phyloP scores from a whole-genome alignment of 768 basidiomycete genomes.

The Paxillus ammoniavirescens region DNA sequence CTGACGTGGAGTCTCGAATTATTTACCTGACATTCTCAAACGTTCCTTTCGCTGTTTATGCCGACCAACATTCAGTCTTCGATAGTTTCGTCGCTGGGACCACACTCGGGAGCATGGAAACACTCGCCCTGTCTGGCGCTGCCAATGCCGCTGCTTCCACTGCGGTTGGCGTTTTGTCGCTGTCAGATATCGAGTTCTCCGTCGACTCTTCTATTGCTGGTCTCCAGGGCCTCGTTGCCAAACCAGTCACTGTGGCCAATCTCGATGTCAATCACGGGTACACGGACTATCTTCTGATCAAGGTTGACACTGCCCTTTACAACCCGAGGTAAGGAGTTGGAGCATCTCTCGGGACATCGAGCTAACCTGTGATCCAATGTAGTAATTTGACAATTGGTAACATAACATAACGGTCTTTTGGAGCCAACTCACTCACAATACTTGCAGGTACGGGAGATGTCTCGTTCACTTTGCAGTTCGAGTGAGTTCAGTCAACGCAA shows the following conservation, averaged over 20 bases:
- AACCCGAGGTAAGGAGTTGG: slow-evolving; percentile 54
- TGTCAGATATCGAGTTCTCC: slow-evolving; percentile 56
- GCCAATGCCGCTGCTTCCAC: slow-evolving; percentile 59
- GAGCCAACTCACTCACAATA: slow-evolving; percentile 34
- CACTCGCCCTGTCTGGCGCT: slow-evolving; percentile 51
- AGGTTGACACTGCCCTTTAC: slow-evolving; percentile 54
- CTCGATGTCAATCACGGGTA: slow-evolving; percentile 71
- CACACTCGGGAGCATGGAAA: slow-evolving; percentile 45
- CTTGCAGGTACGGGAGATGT: slow-evolving; percentile 62
- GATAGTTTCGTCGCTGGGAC: slow-evolving; percentile 61
- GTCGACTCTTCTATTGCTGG: slow-evolving; percentile 60
- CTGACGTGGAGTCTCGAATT: slow-evolving; percentile 60
- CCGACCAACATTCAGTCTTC: slow-evolving; percentile 49
- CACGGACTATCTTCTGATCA: slow-evolving; percentile 66
- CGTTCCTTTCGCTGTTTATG: slow-evolving; percentile 58
- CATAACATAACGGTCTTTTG: background rate
- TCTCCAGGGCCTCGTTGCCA: slow-evolving; percentile 59
- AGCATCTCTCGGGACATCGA: background rate
- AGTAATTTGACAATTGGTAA: slow-evolving; percentile 40
- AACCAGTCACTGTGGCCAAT: slow-evolving; percentile 52
- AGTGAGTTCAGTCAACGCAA: slow-evolving; percentile 33
- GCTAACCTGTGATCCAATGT: slow-evolving; percentile 1
- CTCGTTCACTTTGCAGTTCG: slow-evolving; percentile 55
- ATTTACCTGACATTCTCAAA: slow-evolving; percentile 59
- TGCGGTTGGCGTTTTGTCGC: slow-evolving; percentile 60